Evolutionary conservation across 1,284 basidiomycete genomes (phyloP).

Genomic region (Entoloma clypeatum): DNA sequence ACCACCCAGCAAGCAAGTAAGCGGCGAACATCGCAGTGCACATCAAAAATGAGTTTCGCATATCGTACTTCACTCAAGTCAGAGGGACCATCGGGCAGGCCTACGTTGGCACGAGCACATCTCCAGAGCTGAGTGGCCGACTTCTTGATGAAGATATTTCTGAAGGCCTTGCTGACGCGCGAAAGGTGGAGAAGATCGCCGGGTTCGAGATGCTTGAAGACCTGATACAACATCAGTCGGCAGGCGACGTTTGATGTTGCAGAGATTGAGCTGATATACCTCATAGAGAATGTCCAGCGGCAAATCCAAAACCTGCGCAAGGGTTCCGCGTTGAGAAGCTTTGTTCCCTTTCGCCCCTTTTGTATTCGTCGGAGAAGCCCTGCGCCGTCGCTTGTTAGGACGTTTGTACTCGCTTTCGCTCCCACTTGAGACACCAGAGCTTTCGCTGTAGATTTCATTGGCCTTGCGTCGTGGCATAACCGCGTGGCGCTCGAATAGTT

Average conservation of each 20-base stretch:
- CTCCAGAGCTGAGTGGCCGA: background rate
- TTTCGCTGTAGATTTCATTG: too few relatives aligned
- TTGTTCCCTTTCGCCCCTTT: too few relatives aligned
- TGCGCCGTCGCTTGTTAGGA: too few relatives aligned
- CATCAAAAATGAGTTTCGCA: background rate
- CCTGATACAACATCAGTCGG: constrained; percentile 3
- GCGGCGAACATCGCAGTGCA: background rate
- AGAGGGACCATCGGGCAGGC: background rate
- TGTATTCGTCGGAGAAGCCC: too few relatives aligned
- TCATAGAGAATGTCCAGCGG: constrained; percentile 4
- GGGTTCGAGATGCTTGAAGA: constrained; percentile 10
- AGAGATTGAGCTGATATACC: background rate
- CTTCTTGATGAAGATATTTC: constrained; percentile 1
- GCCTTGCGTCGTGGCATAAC: too few relatives aligned
- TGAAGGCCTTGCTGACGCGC: constrained; percentile 9
- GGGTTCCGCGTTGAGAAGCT: too few relatives aligned
- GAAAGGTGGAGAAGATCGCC: constrained; percentile 13
- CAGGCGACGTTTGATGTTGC: background rate
- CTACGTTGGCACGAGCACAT: background rate
- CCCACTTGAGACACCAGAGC: too few relatives aligned
- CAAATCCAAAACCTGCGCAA: background rate
- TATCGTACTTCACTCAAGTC: background rate
- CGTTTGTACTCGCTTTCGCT: too few relatives aligned
- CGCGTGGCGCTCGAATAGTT: too few relatives aligned
- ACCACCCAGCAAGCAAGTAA: too few relatives aligned